Conservation (phyloP, 2,329 filamentous ascomycete genomes). For the Massarina eburnea region DNA sequence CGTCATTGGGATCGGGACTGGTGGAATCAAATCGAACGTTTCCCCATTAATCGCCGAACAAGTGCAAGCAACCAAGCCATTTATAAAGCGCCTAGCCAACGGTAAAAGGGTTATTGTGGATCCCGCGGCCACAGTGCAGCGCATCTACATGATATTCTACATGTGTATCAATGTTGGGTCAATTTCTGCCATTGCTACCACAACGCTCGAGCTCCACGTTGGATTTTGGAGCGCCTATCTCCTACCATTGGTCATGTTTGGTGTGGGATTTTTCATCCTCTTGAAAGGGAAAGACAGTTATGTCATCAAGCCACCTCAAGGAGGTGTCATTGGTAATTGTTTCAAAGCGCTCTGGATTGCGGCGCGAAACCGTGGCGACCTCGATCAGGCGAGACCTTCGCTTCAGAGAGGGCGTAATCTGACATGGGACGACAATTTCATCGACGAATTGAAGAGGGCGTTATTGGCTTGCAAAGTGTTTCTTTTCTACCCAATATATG, state of each 20-base stretch:
- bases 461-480: slow-evolving; percentile 71
- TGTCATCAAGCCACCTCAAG: slow-evolving; percentile 41
- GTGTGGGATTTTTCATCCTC: slow-evolving; percentile 60
- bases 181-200: slow-evolving; percentile 68
- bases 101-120: slow-evolving; percentile 49
- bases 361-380: slow-evolving; percentile 54
- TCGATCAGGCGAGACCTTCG: slow-evolving; percentile 65
- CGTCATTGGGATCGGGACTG: slow-evolving; percentile 73
- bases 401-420: slow-evolving; percentile 45
- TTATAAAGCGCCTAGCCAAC: slow-evolving; percentile 40
- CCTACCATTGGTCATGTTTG: slow-evolving; percentile 66
- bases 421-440: slow-evolving; percentile 69
- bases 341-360: slow-evolving; percentile 64
- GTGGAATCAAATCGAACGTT: slow-evolving; percentile 82
- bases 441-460: slow-evolving; percentile 71
- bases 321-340: slow-evolving; percentile 40
- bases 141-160: slow-evolving; percentile 66
- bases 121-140: slow-evolving; percentile 49
- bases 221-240: slow-evolving; percentile 72
- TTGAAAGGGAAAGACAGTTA: slow-evolving; percentile 37
- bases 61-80: slow-evolving; percentile 45
- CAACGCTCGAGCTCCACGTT: slow-evolving; percentile 68
- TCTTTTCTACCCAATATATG: slow-evolving; percentile 50
- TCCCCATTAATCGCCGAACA: slow-evolving; percentile 54
- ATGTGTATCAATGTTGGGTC: slow-evolving; percentile 72